Evolutionary conservation across 2,329 filamentous ascomycete genomes (phyloP), one percentile per base, ranked within the genome.

Genomic region (Fusarium sp.): DNA sequence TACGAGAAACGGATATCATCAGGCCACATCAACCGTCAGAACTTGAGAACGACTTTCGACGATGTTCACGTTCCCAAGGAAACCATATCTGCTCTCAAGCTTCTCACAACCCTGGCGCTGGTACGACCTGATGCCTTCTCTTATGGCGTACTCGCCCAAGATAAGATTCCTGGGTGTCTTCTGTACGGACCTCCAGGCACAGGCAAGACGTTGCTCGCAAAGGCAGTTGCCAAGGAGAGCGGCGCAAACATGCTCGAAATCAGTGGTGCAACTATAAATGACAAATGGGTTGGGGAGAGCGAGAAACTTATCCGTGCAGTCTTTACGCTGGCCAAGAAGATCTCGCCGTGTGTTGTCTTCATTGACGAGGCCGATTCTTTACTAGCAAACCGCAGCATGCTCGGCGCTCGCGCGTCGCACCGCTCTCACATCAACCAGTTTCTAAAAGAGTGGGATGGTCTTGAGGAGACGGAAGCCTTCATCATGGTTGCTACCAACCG

Each of bases 401-500:
- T 88, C 31, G 88, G 88, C 67, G 91, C 90, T 75, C 88, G 93
- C 36, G 90, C 90, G 11, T 91, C 90, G 4, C 94, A 97, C 76
- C 90, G 95, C 56, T 96, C 98, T 81, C 92, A 96, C 62, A 95
- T 98, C 82, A 99, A 98, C 80, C 96, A 99, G 83, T 98, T 98
- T 82, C 85, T 99, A 56, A 93, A 95, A 61, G 96, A 98, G 81
- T 98, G 96, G 96, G 96, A 98, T 77, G 96, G 96, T 17, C 92
- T 98, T 86, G 86, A 86, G 61, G 93, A 93, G 76, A 89, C 91
- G 52, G 93, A 93, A 24, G 94, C 96, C 6, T 98, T 99, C 81
- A 96, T 99, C 82, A 98, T 99, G 95, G 95, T 98, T 0, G 96
- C 96, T 35, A 98, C 95, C 14, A 98, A 99, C 82, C 89, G 96